Base-by-base conservation (phyloP, 768 basidiomycete species). In the Boletales sp. region DNA sequence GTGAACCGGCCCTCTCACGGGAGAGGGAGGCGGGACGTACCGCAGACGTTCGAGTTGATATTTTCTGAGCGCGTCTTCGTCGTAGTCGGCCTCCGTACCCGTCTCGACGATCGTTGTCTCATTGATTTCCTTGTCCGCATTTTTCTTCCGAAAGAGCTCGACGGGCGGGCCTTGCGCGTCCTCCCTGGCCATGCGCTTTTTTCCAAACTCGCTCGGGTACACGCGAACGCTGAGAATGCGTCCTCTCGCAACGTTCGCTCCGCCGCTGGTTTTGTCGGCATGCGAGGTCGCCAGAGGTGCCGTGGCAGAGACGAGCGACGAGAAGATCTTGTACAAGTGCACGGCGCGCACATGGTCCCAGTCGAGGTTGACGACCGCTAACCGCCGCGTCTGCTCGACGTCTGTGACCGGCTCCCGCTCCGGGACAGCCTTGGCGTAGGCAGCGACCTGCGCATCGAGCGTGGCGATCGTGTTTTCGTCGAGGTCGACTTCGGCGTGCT, bases 351-450 rank as follows among this genome's bases (percentile, higher is more conserved):
- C 83, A 69, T 97, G 81, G 66, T 98, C 96, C 96, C 96, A 99
- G 70, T 99, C 96, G 45, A 98, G 80, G 66, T 98, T 97, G 56
- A 98, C 95, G 40, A 87, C 80, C 1, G 95, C 96, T 8, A 99
- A 65, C 19, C 95, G 78, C 48, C 72, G 76, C 2, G 92, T 93
- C 10, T 60, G 67, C 41, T 73, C 67, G 10, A 73, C 68, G 9
- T 71, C 75, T 2, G 72, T 57, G 66, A 5, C 62, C 61, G 68
- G 71, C 3, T 74, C 72, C 19, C 77, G 75, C 10, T 76, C 74
- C 46, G 81, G 77, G 4, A 71, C 65, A 17, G 65, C 60, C 57
- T 79, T 70, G 34, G 75, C 66, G 53, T 85, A 87, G 15, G 72
- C 80, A 19, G 81, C 78, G 15, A 83, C 86, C 58, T 91, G 86